Conservation (phyloP, 2,329 filamentous ascomycete species). For the Penicillium brevicompactum region DNA sequence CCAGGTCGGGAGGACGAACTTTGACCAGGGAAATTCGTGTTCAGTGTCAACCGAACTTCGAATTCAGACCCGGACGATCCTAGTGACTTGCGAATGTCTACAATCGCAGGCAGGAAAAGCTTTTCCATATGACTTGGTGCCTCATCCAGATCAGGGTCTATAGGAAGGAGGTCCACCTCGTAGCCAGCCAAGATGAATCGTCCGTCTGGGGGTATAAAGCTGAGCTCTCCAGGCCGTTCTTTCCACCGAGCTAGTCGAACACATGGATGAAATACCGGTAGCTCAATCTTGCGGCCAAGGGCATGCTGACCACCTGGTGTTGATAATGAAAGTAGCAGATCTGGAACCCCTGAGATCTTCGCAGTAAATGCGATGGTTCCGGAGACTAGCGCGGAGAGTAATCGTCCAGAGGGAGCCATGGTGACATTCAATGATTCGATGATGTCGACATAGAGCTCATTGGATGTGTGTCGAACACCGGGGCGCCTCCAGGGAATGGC, state of each 20-base stretch:
- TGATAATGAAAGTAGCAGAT: conserved; percentile 78
- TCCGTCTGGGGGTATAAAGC: conserved; percentile 93
- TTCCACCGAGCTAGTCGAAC: conserved; percentile 89
- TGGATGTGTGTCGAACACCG: conserved; percentile 93
- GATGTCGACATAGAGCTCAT: conserved; percentile 95
- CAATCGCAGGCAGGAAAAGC: conserved; percentile 76
- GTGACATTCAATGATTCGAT: conserved; percentile 88
- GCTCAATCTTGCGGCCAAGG: conserved; percentile 72
- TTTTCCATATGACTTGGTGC: conserved; percentile 58
- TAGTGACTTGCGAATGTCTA: conserved; percentile 80
- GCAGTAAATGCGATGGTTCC: conserved; percentile 93
- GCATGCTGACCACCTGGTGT: conserved; percentile 80
- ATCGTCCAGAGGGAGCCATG: conserved; percentile 84
- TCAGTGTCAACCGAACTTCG: conserved; percentile 76
- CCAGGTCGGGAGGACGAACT: conserved; percentile 44
- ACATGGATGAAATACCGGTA: conserved; percentile 95
- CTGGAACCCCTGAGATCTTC: conserved; percentile 92
- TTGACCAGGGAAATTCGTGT: conserved; percentile 63
- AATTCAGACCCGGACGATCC: conserved; percentile 80
- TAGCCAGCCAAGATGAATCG: conserved; percentile 92
- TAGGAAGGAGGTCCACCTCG: conserved; percentile 85
- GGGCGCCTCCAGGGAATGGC: conserved; percentile 85
- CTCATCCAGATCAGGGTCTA: conserved; percentile 60
- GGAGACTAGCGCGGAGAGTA: conserved; percentile 82
- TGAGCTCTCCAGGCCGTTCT: conserved; percentile 85